phyloP scores from a whole-genome alignment of 73 alveolate species.

The Paraurostyla sp. region DNA sequence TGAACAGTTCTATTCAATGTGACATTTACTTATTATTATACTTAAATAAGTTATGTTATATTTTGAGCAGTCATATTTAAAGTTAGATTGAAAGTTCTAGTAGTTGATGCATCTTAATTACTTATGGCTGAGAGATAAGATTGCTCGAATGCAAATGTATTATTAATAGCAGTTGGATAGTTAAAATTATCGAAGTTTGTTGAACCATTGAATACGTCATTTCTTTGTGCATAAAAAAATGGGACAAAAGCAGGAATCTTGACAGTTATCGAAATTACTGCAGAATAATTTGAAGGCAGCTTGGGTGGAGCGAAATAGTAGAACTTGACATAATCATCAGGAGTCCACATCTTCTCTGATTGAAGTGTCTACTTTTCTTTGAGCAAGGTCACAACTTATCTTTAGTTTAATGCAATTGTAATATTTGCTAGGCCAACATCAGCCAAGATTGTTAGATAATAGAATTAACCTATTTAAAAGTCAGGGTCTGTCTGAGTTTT shows the following conservation, averaged over 20 bases:
- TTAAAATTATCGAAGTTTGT: not conserved
- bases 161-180: not conserved
- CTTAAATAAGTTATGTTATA: not conserved
- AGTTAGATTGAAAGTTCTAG: not conserved
- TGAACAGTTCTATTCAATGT: not conserved
- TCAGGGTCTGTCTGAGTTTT: not conserved
- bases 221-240: not conserved
- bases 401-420: not conserved
- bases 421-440: not conserved
- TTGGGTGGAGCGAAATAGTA: not conserved
- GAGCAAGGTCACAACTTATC: not conserved
- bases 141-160: not conserved
- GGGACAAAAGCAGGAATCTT: constrained; percentile 21
- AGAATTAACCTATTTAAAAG: not conserved
- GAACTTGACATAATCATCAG: constrained; percentile 23
- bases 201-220: constrained; percentile 31
- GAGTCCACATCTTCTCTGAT: not conserved
- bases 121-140: not conserved
- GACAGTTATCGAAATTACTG: not conserved
- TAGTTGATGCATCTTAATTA: not conserved
- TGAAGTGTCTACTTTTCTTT: not conserved
- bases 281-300: not conserved
- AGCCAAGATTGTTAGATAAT: not conserved
- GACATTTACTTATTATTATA: not conserved
- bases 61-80: not conserved